A percentile compares a stretch with the other conserved stretches of the same genome.
Conservation (phyloP, 495 filamentous ascomycete genomes). For the Neurospora intermedia region DNA sequence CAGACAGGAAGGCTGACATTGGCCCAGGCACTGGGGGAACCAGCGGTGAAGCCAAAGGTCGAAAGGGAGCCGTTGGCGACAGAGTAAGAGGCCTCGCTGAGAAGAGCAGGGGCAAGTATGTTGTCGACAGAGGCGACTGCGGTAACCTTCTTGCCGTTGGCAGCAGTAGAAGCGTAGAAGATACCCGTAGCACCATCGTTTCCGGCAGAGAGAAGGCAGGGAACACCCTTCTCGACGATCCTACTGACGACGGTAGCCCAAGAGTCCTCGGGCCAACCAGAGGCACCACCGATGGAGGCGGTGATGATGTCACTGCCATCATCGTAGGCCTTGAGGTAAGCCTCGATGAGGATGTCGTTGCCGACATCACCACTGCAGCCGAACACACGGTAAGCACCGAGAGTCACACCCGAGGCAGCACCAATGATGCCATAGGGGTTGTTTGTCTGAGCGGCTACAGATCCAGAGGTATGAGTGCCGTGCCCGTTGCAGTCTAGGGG, state of each 20-base stretch:
- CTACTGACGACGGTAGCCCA: constrained; percentile 43
- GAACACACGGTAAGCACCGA: constrained; percentile 46
- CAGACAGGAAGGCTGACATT: constrained; percentile 38
- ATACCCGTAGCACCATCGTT: constrained; percentile 42
- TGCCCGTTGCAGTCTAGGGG: constrained; percentile 37
- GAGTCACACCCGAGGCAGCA: constrained; percentile 42
- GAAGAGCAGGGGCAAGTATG: constrained; percentile 28
- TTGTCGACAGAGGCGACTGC: constrained; percentile 46
- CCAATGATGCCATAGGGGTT: constrained; percentile 42
- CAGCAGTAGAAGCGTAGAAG: constrained; percentile 45
- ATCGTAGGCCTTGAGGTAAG: constrained; percentile 46
- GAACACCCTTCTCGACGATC: constrained; percentile 45
- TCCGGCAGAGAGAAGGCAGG: constrained; percentile 43
- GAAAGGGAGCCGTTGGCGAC: constrained; percentile 15
- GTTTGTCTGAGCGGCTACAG: too few species aligned
- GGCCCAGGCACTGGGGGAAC: constrained; percentile 28
- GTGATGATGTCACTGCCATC: constrained; percentile 50
- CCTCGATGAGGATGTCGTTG: constrained; percentile 44
- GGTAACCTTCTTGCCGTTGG: constrained; percentile 39
- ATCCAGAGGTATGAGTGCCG: too few species aligned
- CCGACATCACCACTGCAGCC: constrained; percentile 36
- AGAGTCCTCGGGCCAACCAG: constrained; percentile 45
- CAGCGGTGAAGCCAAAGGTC: constrained; percentile 29
- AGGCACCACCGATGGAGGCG: constrained; percentile 45
- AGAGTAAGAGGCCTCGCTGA: constrained; percentile 25